Evolutionary conservation across 1,284 basidiomycete species (phyloP).

Genomic region (Ustilago shanxiensis): DNA sequence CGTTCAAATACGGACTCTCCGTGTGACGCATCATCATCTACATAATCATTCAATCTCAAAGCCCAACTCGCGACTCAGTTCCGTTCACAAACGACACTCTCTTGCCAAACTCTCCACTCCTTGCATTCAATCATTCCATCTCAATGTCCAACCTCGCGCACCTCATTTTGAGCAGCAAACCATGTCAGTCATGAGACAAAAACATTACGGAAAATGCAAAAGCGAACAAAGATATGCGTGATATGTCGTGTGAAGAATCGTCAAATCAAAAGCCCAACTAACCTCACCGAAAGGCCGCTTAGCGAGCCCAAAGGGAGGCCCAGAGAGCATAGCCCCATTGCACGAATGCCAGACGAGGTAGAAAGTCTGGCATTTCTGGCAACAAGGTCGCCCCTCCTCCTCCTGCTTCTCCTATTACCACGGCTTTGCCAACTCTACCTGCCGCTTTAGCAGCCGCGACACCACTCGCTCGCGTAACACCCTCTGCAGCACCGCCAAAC

Average conservation of each 20-base stretch:
- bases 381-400: conserved; percentile 2
- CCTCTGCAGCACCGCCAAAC: conserved; percentile 29
- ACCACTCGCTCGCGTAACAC: conserved; percentile 15
- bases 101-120: no score
- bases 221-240: background rate
- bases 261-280: background rate
- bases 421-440: conserved; percentile 2
- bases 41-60: no score
- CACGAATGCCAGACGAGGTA: conserved; percentile 21
- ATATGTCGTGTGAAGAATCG: background rate
- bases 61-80: no score
- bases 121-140: no score
- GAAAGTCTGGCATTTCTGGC: conserved; percentile 11
- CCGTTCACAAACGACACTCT: no score
- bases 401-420: background rate
- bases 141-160: no score
- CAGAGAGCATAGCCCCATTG: conserved; percentile 40
- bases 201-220: no score
- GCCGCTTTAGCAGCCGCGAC: conserved; percentile 6
- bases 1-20: no score
- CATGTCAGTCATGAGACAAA: no score
- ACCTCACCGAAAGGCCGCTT: background rate
- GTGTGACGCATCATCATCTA: no score
- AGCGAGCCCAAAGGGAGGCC: conserved; percentile 45
- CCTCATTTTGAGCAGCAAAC: no score